Percentiles rank a stretch among this genome's conserved stretches.
phyloP scores from a whole-genome alignment of 306 rosid genomes.

The Prunus mongolica region DNA sequence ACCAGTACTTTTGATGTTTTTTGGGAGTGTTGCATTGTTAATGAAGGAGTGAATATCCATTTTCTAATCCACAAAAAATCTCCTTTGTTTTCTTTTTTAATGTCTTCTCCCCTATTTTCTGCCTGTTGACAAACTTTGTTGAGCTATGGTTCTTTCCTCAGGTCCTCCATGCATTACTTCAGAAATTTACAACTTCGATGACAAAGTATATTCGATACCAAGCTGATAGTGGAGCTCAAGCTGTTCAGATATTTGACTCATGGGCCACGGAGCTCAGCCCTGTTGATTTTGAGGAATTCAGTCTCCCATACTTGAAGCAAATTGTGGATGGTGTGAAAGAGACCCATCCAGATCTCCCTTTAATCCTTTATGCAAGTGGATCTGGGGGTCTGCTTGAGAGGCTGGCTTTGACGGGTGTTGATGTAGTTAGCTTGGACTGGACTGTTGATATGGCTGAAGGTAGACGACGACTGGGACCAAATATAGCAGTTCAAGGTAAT shows the following conservation, averaged over 20 bases:
- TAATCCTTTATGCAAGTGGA: conserved; percentile 94
- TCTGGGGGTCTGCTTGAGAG: conserved; percentile 97
- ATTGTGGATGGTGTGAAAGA: conserved; percentile 71
- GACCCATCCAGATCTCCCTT: conserved; percentile 82
- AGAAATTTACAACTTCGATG: conserved; percentile 83
- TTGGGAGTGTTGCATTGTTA: background rate
- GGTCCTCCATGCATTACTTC: conserved; percentile 84
- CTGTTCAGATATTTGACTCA: conserved; percentile 92
- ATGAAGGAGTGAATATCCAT: background rate
- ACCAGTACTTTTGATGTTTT: background rate
- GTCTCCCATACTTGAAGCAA: conserved; percentile 90
- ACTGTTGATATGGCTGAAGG: conserved; percentile 98
- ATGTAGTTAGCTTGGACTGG: conserved; percentile 98
- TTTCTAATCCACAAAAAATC: background rate
- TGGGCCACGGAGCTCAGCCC: conserved; percentile 99
- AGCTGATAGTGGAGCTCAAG: conserved; percentile 96
- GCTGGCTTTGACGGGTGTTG: conserved; percentile 78
- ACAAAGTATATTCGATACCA: conserved; percentile 78
- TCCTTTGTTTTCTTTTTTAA: background rate
- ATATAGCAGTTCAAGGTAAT: conserved; percentile 88
- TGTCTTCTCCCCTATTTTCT: background rate
- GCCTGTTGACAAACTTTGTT: background rate
- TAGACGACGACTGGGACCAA: conserved; percentile 68
- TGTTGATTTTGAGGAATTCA: conserved; percentile 89
- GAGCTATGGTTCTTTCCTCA: conserved; percentile 28